These are phyloP conservation scores for Pseudogymnoascus sp. DNA, from an alignment of 2,329 filamentous ascomycete genomes.

Conservation along the genomic window DNA sequence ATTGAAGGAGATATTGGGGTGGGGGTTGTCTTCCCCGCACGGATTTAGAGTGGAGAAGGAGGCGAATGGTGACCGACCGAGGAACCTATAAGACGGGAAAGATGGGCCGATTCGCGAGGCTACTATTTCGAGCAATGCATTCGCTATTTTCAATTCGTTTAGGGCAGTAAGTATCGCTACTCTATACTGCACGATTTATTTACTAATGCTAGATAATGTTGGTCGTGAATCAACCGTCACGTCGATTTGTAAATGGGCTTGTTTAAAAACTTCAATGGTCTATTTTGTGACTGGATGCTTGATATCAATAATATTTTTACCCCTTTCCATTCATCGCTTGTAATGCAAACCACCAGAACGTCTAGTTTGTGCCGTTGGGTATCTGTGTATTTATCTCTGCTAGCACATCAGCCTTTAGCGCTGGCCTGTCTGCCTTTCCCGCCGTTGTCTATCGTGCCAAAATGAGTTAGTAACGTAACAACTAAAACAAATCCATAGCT, in stretches of 20 bases:
- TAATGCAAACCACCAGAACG: not conserved
- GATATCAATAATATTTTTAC: not conserved
- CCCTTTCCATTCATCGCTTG: not conserved
- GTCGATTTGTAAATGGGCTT: not conserved
- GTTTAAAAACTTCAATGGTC: not conserved
- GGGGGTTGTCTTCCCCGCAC: not conserved
- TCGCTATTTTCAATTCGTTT: not conserved
- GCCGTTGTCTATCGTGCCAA: conserved; percentile 19
- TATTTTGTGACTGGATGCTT: not conserved
- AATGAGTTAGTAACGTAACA: not conserved
- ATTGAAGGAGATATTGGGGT: not conserved
- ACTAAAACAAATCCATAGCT: not conserved
- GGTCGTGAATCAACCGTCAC: not conserved
- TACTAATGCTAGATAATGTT: not conserved
- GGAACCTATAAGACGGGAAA: not conserved
- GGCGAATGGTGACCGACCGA: not conserved
- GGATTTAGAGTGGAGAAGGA: not conserved
- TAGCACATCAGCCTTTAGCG: conserved; percentile 19
- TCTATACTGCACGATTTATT: not conserved
- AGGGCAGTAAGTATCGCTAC: not conserved
- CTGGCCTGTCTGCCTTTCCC: conserved; percentile 23
- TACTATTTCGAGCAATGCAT: not conserved
- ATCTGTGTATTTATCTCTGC: conserved; percentile 11
- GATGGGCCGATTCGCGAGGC: not conserved
- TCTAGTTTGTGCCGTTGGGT: not conserved